Conservation (phyloP, 352 stramenopile genomes). For the Phytophthora sp. region DNA sequence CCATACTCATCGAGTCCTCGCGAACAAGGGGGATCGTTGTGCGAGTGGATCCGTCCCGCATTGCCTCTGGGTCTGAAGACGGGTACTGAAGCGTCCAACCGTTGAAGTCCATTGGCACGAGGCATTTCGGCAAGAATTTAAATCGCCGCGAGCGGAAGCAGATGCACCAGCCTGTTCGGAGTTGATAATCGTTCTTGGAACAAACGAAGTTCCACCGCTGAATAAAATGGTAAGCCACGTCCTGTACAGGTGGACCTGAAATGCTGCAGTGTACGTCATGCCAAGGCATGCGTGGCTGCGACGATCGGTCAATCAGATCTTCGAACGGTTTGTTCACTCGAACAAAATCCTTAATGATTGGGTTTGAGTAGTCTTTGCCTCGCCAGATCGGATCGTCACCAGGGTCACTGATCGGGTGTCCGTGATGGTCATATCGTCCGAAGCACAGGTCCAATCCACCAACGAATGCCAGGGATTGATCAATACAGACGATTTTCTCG, state of each 20-base stretch:
- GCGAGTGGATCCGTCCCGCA: constrained; percentile 37
- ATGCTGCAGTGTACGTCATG: constrained; percentile 90
- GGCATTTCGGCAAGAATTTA: constrained; percentile 84
- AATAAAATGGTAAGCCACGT: constrained; percentile 91
- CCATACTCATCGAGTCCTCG: constrained; percentile 67
- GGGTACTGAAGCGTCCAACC: constrained; percentile 80
- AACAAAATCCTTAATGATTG: constrained; percentile 91
- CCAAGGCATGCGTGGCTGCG: constrained; percentile 89
- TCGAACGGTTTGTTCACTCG: constrained; percentile 85
- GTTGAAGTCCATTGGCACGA: constrained; percentile 89
- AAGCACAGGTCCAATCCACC: constrained; percentile 91
- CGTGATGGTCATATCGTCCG: constrained; percentile 86
- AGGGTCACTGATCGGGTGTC: constrained; percentile 75
- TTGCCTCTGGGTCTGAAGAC: constrained; percentile 54
- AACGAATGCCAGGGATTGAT: constrained; percentile 85
- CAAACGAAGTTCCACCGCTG: constrained; percentile 93
- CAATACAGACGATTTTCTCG: constrained; percentile 93
- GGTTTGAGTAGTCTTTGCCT: constrained; percentile 90
- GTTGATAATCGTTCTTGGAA: constrained; percentile 88
- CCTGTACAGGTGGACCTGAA: constrained; percentile 77
- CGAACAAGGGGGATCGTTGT: constrained; percentile 56
- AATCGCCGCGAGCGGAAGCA: constrained; percentile 84
- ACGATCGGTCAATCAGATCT: constrained; percentile 80
- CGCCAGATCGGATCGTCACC: constrained; percentile 72
- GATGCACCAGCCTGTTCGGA: constrained; percentile 89